These are phyloP conservation scores for Ganoderma meredithae DNA, from an alignment of 1,284 basidiomycete genomes.

Conservation along the genomic window DNA sequence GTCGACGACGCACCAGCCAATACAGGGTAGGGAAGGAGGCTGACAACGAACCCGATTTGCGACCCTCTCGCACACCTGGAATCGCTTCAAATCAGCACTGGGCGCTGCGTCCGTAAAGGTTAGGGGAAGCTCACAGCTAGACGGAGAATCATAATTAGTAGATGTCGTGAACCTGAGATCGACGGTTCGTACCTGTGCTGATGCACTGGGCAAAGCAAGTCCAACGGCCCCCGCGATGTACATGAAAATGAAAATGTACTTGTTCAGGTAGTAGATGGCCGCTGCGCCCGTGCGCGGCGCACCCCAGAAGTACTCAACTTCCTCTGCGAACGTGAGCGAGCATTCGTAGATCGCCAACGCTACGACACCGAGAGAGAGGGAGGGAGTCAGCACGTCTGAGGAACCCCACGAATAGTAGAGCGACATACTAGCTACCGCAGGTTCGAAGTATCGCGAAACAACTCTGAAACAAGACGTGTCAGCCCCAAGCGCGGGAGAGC, in stretches of 20 bases:
- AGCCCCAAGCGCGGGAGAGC: neutral
- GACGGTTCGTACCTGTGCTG: too few species aligned
- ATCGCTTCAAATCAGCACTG: neutral
- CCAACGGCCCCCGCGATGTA: neutral
- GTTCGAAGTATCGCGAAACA: neutral
- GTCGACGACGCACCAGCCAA: neutral
- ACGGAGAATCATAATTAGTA: neutral
- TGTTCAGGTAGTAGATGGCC: conserved; percentile 5
- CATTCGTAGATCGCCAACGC: conserved; percentile 10
- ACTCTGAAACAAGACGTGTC: neutral
- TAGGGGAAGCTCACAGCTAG: neutral
- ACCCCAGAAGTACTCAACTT: conserved; percentile 10
- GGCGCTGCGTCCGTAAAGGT: neutral
- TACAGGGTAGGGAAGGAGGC: neutral
- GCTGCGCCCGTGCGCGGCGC: conserved; percentile 4
- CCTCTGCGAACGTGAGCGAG: conserved; percentile 6
- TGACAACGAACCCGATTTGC: neutral
- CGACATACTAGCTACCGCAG: neutral
- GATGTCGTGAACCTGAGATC: too few species aligned
- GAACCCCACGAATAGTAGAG: too few species aligned
- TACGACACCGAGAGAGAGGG: too few species aligned
- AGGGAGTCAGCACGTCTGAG: too few species aligned
- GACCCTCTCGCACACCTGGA: neutral
- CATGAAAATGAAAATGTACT: conserved; percentile 5
- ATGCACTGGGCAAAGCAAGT: neutral